Evolutionary conservation across 208 protist species (phyloP).

Genomic region (Leishmania arabica): DNA sequence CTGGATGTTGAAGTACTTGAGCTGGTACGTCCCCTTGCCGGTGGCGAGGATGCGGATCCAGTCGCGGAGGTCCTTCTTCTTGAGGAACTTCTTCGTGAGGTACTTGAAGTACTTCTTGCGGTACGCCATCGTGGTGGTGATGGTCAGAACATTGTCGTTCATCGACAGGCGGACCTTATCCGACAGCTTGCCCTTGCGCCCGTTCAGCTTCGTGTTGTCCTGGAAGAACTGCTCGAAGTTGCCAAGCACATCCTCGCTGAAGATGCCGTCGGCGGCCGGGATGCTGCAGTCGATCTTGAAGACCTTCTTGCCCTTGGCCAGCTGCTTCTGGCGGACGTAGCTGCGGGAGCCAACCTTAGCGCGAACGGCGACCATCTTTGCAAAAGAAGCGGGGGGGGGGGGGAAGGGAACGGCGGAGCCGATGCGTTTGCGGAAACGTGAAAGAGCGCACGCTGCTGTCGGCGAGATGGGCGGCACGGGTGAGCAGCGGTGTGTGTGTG

Average conservation of each 20-base stretch:
- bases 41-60: conserved; percentile 97
- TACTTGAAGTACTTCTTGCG: conserved; percentile 99
- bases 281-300: conserved; percentile 86
- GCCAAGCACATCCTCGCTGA: conserved; percentile 85
- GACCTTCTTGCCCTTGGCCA: conserved; percentile 89
- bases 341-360: conserved; percentile 90
- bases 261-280: conserved; percentile 66
- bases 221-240: conserved; percentile 97
- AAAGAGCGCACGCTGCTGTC: conserved; percentile 33
- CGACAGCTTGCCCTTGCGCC: conserved; percentile 97
- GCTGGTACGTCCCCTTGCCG: conserved; percentile 96
- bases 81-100: conserved; percentile 99
- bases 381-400: not conserved
- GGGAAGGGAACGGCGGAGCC: not conserved
- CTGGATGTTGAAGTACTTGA: conserved; percentile 99
- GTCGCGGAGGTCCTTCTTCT: conserved; percentile 98
- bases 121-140: conserved; percentile 93
- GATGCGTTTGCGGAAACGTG: conserved; percentile 23
- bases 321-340: conserved; percentile 80
- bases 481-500: not conserved
- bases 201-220: conserved; percentile 98
- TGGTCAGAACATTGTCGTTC: conserved; percentile 92
- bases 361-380: conserved; percentile 89
- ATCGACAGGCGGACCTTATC: conserved; percentile 90
- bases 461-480: not conserved